Evolutionary conservation across 768 basidiomycete species (phyloP), one percentile per base, ranked within the genome.

Genomic region (Tricholoma matsutake): DNA sequence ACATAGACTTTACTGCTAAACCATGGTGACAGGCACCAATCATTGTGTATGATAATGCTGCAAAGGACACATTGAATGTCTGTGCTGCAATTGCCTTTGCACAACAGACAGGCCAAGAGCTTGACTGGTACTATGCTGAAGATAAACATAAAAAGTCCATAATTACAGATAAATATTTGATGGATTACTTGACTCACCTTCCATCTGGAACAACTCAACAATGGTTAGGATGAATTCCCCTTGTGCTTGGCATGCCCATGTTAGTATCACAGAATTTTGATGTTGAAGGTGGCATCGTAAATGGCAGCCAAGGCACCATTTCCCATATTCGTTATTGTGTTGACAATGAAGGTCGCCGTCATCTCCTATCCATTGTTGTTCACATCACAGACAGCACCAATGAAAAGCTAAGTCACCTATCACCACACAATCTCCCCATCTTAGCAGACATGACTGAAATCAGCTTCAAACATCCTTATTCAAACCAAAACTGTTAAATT

Each of bases 181-280:
- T 3, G 8, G 7, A 49, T 49, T 7, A 49, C 29, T 8, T 49
- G 14, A 16, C 47, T 49, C 47, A 28, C 47, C 47, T 65, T 20
- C 34, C 55, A 47, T 60, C 58, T 39, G 54, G 59, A 11, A 43
- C 37, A 22, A 56, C 57, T 13, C 22, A 56, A n/a, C 51, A 59
- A 9, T 6, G 58, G 11, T 16, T 57, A 28, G 62, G 62, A 0
- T 9, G 31, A 16, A 54, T 67, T 3, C 64, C 59, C 2, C 54
- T 78, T 0, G 71, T 69, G 3, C 47, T 70, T 1, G 73, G 72
- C 0, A 77, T 77, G 74, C 74, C 72, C 4, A 69, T 78, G 1
- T 63, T 76, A 31, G 47, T 77, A 0, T 54, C 60, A 0, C 64
- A 74, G 35, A 76, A 77, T 37, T 72, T 67, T 60, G 74, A 75